phyloP scores from a whole-genome alignment of 2,329 filamentous ascomycete species.

The Fusarium gaditjirri region DNA sequence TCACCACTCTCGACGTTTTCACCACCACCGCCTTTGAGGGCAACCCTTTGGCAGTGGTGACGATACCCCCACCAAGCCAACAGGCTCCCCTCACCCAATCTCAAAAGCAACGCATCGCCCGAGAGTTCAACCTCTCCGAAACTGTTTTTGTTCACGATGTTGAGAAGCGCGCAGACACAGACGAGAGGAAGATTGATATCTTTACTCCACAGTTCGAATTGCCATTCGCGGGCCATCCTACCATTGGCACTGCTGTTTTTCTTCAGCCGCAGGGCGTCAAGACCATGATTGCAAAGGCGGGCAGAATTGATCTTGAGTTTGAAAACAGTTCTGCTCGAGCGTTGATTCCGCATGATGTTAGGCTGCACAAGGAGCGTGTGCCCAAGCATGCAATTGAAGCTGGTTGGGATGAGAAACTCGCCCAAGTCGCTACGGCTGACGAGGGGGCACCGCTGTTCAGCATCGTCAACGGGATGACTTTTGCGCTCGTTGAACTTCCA shows the following conservation, averaged over 20 bases:
- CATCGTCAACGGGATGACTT: constrained; percentile 79
- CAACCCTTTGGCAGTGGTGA: constrained; percentile 69
- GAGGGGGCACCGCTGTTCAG: constrained; percentile 61
- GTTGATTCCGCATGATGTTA: constrained; percentile 72
- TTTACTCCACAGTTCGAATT: constrained; percentile 66
- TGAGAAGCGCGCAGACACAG: constrained; percentile 40
- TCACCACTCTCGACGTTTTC: constrained; percentile 67
- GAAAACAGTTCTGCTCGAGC: constrained; percentile 62
- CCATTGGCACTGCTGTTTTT: constrained; percentile 64
- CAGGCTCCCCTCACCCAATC: constrained; percentile 51
- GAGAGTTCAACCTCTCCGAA: constrained; percentile 72
- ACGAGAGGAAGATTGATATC: constrained; percentile 61
- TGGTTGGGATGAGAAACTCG: constrained; percentile 34
- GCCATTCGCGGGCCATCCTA: constrained; percentile 71
- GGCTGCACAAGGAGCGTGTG: constrained; percentile 62
- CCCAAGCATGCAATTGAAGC: constrained; percentile 31
- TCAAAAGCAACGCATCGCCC: constrained; percentile 67
- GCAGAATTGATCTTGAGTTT: constrained; percentile 59
- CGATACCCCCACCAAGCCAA: constrained; percentile 54
- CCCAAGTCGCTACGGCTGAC: constrained; percentile 47
- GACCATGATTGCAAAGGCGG: constrained; percentile 64
- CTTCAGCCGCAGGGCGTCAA: constrained; percentile 52
- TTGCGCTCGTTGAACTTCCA: constrained; percentile 70
- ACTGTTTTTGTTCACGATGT: constrained; percentile 69
- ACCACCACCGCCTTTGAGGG: constrained; percentile 61